Conservation (phyloP, 1,284 basidiomycete genomes). For the Agaricales sp. region DNA sequence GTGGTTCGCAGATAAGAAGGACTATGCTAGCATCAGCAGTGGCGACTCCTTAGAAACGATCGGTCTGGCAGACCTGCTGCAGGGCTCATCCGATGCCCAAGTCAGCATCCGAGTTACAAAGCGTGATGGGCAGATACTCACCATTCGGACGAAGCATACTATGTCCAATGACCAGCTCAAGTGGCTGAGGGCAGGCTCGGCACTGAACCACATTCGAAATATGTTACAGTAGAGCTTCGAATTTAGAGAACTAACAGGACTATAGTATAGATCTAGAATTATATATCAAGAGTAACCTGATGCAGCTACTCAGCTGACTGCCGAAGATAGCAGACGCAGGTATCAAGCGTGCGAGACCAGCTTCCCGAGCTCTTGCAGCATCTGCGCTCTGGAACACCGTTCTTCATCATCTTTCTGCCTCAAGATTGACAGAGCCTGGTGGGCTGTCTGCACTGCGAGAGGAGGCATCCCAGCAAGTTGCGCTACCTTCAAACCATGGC, state of each 20-base stretch:
- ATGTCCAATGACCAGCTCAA: slow-evolving; percentile 84
- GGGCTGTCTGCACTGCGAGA: slow-evolving; percentile 49
- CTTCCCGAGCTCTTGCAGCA: not conserved
- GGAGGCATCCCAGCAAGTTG: slow-evolving; percentile 79
- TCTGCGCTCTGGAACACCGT: slow-evolving; percentile 10
- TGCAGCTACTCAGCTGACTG: no score
- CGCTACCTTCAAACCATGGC: slow-evolving; percentile 90
- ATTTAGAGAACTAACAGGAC: slow-evolving; percentile 19
- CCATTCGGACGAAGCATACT: slow-evolving; percentile 75
- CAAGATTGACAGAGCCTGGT: slow-evolving; percentile 33
- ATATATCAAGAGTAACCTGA: no score
- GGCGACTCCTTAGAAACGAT: slow-evolving; percentile 16
- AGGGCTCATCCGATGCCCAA: slow-evolving; percentile 36
- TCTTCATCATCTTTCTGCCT: slow-evolving; percentile 15
- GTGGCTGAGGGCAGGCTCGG: slow-evolving; percentile 81
- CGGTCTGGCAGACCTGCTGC: slow-evolving; percentile 34
- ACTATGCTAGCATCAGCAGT: slow-evolving; percentile 68
- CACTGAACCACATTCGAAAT: slow-evolving; percentile 66
- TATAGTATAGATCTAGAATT: slow-evolving; percentile 10
- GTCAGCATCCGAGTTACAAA: slow-evolving; percentile 68
- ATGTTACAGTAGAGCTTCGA: slow-evolving; percentile 27
- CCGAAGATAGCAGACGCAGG: no score
- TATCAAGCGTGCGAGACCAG: not conserved
- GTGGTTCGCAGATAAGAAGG: slow-evolving; percentile 81
- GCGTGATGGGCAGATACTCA: slow-evolving; percentile 49